Conservation (phyloP, 768 basidiomycete species). For the Calocybe gangraenosa region DNA sequence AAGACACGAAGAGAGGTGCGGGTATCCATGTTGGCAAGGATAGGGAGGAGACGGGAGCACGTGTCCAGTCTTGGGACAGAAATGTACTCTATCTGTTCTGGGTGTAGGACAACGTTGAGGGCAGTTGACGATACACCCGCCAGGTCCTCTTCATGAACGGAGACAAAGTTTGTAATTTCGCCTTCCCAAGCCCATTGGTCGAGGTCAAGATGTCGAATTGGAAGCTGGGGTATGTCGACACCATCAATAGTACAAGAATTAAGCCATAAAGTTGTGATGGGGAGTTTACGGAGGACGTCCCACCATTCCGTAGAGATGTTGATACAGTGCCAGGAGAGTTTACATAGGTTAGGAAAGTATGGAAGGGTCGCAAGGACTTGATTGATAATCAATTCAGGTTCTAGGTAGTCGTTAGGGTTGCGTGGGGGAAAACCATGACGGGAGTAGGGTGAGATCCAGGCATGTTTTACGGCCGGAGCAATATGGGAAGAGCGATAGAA, state of each 20-base stretch:
- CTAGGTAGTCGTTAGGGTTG: slow-evolving; percentile 26
- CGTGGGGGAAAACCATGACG: slow-evolving; percentile 24
- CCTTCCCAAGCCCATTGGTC: slow-evolving; percentile 37
- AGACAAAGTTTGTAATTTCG: slow-evolving; percentile 26
- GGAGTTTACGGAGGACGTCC: slow-evolving; percentile 23
- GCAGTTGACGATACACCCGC: slow-evolving; percentile 23
- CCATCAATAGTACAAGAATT: slow-evolving; percentile 25
- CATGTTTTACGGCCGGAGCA: slow-evolving; percentile 28
- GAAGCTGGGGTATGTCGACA: slow-evolving; percentile 8
- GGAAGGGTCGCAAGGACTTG: slow-evolving; percentile 25
- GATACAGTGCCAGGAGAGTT: slow-evolving; percentile 32
- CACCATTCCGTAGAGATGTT: slow-evolving; percentile 30
- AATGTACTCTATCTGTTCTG: slow-evolving; percentile 24
- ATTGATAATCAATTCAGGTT: slow-evolving; percentile 28
- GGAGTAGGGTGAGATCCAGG: slow-evolving; percentile 33
- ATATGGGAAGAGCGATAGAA: slow-evolving; percentile 30
- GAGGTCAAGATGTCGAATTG: slow-evolving; percentile 24
- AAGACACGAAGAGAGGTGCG: slow-evolving; percentile 19
- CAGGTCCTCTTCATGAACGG: slow-evolving; percentile 27
- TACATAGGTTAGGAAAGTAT: slow-evolving; percentile 27
- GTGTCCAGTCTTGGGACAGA: slow-evolving; percentile 30
- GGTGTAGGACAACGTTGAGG: slow-evolving; percentile 24
- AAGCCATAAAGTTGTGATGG: slow-evolving; percentile 27
- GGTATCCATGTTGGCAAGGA: slow-evolving; percentile 15
- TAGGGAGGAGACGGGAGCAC: slow-evolving; percentile 23